Percentiles rank a stretch among this genome's conserved stretches.
These are phyloP conservation scores for Aspergillus sp. DNA, from an alignment of 2,329 filamentous ascomycete species.

Conservation along the genomic window DNA sequence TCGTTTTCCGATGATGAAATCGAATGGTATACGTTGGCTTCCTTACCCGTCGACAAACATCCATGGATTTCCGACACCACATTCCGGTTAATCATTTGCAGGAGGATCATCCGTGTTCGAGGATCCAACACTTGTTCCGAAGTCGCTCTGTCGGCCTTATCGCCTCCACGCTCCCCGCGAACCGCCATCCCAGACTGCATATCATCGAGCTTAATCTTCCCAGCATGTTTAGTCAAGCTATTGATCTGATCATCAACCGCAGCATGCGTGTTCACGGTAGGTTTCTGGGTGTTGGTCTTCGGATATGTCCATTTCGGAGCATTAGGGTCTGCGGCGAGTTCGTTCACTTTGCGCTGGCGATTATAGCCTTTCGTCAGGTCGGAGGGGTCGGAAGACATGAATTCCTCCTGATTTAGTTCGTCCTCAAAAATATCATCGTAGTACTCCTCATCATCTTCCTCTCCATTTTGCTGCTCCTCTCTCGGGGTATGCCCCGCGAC, in stretches of 20 bases:
- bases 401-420: slow-evolving; percentile 47
- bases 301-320: slow-evolving; percentile 51
- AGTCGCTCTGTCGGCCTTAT: slow-evolving; percentile 88
- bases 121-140: slow-evolving; percentile 92
- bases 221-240: slow-evolving; percentile 73
- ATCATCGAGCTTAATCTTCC: slow-evolving; percentile 72
- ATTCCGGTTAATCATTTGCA: slow-evolving; percentile 91
- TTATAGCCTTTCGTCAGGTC: slow-evolving; percentile 86
- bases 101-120: slow-evolving; percentile 85
- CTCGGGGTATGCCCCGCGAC: slow-evolving; percentile 25
- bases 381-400: slow-evolving; percentile 48
- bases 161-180: slow-evolving; percentile 42
- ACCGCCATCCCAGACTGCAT: slow-evolving; percentile 45
- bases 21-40: slow-evolving; percentile 96
- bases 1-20: slow-evolving; percentile 50
- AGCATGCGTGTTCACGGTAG: slow-evolving; percentile 67
- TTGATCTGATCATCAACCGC: slow-evolving; percentile 82
- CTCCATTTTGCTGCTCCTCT: slow-evolving; percentile 36
- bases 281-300: slow-evolving; percentile 69
- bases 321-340: slow-evolving; percentile 40
- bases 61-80: slow-evolving; percentile 88
- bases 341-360: slow-evolving; percentile 63
- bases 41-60: slow-evolving; percentile 91
- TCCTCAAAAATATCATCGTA: slow-evolving; percentile 54
- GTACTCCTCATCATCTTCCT: slow-evolving; percentile 51